Evolutionary conservation across 306 rosid genomes (phyloP), one percentile per base, ranked within the genome.

Genomic region (Cotoneaster glaucophyllus): DNA sequence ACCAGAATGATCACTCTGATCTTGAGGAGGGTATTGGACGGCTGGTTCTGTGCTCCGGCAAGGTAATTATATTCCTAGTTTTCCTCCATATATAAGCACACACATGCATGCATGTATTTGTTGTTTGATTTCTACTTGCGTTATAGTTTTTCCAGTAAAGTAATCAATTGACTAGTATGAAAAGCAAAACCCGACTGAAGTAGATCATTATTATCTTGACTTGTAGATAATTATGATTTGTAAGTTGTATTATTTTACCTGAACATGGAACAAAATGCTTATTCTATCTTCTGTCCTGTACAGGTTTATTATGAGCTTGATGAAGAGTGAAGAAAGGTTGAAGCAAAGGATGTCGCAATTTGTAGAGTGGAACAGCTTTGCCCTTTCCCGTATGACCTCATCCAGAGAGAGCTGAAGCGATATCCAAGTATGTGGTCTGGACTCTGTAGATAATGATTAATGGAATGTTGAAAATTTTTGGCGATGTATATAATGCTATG

Each of bases 341-440:
- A 77, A 7, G 96, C 88, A 52, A 90, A 89, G 81, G 97, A 94
- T 78, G 88, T 92, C 71, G 98, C 97, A 53, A 84, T 95, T 67
- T 95, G 98, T 79, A 84, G 98, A 85, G 96, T 95, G 85, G 98
- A 95, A 73, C 98, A 95, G 71, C 96, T 95, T 70, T 92, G 96
- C 66, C 99, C 99, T 77, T 65, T 92, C 88, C 99, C 97, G 4
- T 95, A 95, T 19, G 96, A 95, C 84, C 99, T 92, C 43, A 86
- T 90, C 72, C 99, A 90, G 81, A 84, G 99, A 63, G 99, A 95
- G 86, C 91, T 95, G 78, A 95, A 92, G 79, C 83, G 99, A 82
- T 95, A 95, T 87, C 99, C 99, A 71, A 95, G 99, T 92, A 92
- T 13, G 96, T 77, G 50, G 26, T 28, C 59, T 37, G 41, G 41